Percentiles rank a stretch among this genome's conserved stretches.
Conservation (phyloP, 768 basidiomycete species). For the Russula sp. region DNA sequence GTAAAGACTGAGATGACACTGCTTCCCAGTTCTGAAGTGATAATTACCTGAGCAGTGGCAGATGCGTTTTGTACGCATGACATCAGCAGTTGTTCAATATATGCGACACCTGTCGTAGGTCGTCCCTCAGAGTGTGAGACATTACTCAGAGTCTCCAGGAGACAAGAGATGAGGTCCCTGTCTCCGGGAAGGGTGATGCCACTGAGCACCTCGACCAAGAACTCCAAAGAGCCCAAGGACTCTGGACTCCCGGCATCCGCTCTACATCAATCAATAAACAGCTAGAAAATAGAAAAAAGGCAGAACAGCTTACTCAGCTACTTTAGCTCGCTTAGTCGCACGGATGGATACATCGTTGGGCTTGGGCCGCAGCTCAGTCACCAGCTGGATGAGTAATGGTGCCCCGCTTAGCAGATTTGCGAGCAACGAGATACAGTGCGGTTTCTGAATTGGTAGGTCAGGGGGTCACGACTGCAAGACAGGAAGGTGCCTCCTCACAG, state of each 20-base stretch:
- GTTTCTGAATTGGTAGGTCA: constrained; percentile 5
- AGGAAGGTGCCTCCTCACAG: constrained; percentile 36
- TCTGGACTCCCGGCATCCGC: background rate
- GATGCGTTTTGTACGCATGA: constrained; percentile 68
- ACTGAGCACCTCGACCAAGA: constrained; percentile 66
- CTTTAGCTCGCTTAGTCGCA: constrained; percentile 59
- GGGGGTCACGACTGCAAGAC: background rate
- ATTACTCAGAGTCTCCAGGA: constrained; percentile 67
- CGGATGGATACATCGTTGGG: constrained; percentile 39
- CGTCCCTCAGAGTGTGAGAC: constrained; percentile 52
- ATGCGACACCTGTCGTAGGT: constrained; percentile 61
- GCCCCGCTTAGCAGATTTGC: constrained; percentile 45
- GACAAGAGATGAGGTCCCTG: constrained; percentile 58
- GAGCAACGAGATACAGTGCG: constrained; percentile 44
- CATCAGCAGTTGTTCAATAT: constrained; percentile 79
- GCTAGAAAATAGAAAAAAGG: background rate
- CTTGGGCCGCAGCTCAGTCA: constrained; percentile 44
- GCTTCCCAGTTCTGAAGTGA: background rate
- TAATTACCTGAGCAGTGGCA: constrained; percentile 47
- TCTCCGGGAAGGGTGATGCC: constrained; percentile 62
- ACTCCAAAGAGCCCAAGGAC: constrained; percentile 38
- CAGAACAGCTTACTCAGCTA: constrained; percentile 41
- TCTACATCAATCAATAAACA: constrained; percentile 1
- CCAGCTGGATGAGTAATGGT: constrained; percentile 46
- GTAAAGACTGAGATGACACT: background rate